A percentile compares a stretch with the other conserved stretches of the same genome.
phyloP scores from a whole-genome alignment of 2,329 filamentous ascomycete species.

The Acarospora socialis region DNA sequence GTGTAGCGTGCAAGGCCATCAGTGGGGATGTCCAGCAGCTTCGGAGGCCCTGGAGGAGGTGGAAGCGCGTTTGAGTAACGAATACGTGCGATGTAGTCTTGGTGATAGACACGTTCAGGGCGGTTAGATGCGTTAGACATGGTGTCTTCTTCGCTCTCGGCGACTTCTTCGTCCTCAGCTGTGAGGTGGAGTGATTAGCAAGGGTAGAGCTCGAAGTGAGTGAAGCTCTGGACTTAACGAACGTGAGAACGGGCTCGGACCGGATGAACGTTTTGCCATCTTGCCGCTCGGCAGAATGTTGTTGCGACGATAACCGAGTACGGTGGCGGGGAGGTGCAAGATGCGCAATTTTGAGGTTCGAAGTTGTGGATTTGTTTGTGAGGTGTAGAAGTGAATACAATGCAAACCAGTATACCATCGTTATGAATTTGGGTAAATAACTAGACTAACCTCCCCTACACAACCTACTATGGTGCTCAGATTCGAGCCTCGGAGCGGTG shows the following conservation, averaged over 20 bases:
- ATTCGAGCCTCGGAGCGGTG: too few relatives aligned
- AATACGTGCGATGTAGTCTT: constrained; percentile 94
- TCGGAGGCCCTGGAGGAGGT: constrained; percentile 84
- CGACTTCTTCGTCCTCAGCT: constrained; percentile 6
- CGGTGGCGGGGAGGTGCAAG: too few relatives aligned
- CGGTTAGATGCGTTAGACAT: background rate
- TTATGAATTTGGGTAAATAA: too few relatives aligned
- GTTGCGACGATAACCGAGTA: too few relatives aligned
- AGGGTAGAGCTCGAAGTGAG: background rate
- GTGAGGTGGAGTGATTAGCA: background rate
- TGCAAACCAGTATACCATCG: too few relatives aligned
- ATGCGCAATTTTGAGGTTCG: too few relatives aligned
- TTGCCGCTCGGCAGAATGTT: too few relatives aligned
- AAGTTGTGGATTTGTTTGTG: too few relatives aligned
- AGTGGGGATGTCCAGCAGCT: constrained; percentile 92
- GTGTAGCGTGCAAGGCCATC: constrained; percentile 86
- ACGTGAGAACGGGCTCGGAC: background rate
- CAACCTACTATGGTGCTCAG: too few relatives aligned
- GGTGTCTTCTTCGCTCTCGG: constrained; percentile 8
- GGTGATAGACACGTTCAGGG: constrained; percentile 42
- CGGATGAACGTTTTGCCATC: too few relatives aligned
- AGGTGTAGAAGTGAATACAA: too few relatives aligned
- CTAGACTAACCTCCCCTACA: too few relatives aligned
- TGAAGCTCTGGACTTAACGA: background rate
- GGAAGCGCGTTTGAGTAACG: constrained; percentile 93